phyloP scores from a whole-genome alignment of 495 filamentous ascomycete species.

The Xylaria intraflava region DNA sequence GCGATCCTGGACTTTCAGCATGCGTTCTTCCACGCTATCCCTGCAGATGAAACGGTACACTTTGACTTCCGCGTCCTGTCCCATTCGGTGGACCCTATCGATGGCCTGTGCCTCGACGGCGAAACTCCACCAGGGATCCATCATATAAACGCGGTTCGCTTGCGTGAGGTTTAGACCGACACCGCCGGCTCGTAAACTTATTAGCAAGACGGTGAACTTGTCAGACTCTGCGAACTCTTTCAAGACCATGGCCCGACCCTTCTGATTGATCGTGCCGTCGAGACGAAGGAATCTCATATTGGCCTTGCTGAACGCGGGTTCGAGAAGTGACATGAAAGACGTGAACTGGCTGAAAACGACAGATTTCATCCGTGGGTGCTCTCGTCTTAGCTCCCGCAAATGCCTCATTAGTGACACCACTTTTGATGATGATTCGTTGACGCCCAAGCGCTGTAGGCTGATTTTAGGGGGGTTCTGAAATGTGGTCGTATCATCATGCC shows the following conservation, averaged over 20 bases:
- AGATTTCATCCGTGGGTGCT: constrained; percentile 65
- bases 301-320: constrained; percentile 61
- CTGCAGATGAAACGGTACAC: constrained; percentile 83
- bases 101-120: constrained; percentile 96
- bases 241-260: constrained; percentile 69
- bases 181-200: constrained; percentile 85
- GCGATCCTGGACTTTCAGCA: constrained; percentile 87
- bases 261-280: constrained; percentile 86
- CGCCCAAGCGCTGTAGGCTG: constrained; percentile 71
- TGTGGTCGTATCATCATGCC: constrained; percentile 32
- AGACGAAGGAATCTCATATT: constrained; percentile 77
- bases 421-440: constrained; percentile 73
- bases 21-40: constrained; percentile 88
- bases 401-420: constrained; percentile 70
- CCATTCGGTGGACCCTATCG: constrained; percentile 98
- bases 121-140: constrained; percentile 99
- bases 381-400: constrained; percentile 57
- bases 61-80: constrained; percentile 77
- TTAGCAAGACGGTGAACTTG: constrained; percentile 58
- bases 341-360: constrained; percentile 97
- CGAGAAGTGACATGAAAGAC: constrained; percentile 86
- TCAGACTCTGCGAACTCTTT: constrained; percentile 54
- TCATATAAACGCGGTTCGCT: constrained; percentile 88
- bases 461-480: constrained; percentile 52
- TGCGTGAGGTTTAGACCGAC: constrained; percentile 89